Percentiles rank a stretch among this genome's conserved stretches.
Evolutionary conservation across 1,284 basidiomycete species (phyloP).

Genomic region (Neotropicomus parvogracilis): DNA sequence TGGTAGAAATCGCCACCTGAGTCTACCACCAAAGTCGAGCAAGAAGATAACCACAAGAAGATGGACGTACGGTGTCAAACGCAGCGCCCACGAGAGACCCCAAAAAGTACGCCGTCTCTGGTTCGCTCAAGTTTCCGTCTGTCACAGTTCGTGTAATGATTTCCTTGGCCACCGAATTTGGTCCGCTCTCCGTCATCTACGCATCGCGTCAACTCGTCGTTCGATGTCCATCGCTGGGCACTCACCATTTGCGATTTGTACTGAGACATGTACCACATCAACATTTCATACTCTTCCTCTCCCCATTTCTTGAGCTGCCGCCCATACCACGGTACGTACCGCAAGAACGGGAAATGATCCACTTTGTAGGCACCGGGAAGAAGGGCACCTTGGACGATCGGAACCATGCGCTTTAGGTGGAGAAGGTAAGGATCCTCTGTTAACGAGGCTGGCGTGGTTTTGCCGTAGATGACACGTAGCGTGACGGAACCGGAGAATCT

Average conservation of each 20-base stretch:
- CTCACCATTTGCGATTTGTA: slow-evolving; percentile 20
- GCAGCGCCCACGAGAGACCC: slow-evolving; percentile 66
- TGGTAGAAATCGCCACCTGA: slow-evolving; percentile 56
- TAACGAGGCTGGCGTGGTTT: slow-evolving; percentile 40
- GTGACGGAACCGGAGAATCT: slow-evolving; percentile 66
- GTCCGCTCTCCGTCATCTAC: slow-evolving; percentile 11
- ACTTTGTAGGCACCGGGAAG: slow-evolving; percentile 56
- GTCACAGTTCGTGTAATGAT: slow-evolving; percentile 46
- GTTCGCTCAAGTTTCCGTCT: slow-evolving; percentile 47
- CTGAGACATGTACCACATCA: slow-evolving; percentile 15
- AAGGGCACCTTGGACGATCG: slow-evolving; percentile 46
- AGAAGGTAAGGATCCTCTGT: slow-evolving; percentile 50
- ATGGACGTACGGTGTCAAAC: slow-evolving; percentile 46
- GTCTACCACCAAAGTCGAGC: slow-evolving; percentile 32
- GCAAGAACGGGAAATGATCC: slow-evolving; percentile 54
- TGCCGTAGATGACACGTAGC: slow-evolving; percentile 64
- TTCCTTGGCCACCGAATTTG: slow-evolving; percentile 44
- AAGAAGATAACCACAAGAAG: not conserved
- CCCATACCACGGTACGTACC: slow-evolving; percentile 56
- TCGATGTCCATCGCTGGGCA: no score
- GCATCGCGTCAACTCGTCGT: not conserved
- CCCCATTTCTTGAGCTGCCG: slow-evolving; percentile 53
- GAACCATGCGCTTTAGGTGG: slow-evolving; percentile 28
- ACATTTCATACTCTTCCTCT: slow-evolving; percentile 44
- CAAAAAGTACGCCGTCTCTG: slow-evolving; percentile 56